A percentile compares a stretch with the other conserved stretches of the same genome.
Evolutionary conservation across 1,284 basidiomycete species (phyloP).

Genomic region (Exobasidium rhododendri): DNA sequence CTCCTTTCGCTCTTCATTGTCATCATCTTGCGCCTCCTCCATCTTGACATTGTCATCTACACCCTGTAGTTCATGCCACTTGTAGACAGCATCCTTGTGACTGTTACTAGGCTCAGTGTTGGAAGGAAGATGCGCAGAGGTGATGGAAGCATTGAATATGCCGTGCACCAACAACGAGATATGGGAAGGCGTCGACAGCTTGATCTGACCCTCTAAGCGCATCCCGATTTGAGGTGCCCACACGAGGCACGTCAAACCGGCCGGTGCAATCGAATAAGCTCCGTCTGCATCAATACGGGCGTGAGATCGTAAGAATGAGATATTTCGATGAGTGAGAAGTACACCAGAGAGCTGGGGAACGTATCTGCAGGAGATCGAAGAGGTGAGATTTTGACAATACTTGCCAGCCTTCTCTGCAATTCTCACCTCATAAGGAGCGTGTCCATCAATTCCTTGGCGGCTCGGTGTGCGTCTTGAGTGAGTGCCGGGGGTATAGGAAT

Average conservation of each 20-base stretch:
- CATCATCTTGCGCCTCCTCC: constrained; percentile 20
- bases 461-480: constrained; percentile 28
- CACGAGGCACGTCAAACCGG: constrained; percentile 77
- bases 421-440: constrained; percentile 50
- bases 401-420: background rate
- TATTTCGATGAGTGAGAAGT: constrained; percentile 77
- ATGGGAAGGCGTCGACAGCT: constrained; percentile 87
- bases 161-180: constrained; percentile 86
- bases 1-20: constrained; percentile 21
- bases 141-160: constrained; percentile 96
- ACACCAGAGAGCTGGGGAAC: constrained; percentile 82
- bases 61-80: constrained; percentile 81
- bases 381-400: background rate
- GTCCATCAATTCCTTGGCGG: constrained; percentile 48
- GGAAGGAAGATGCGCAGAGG: constrained; percentile 79
- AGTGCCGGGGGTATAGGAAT: constrained; percentile 47
- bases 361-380: constrained; percentile 63
- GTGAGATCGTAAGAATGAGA: constrained; percentile 67
- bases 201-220: constrained; percentile 78
- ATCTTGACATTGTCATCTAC: constrained; percentile 39
- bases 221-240: constrained; percentile 87
- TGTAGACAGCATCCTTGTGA: constrained; percentile 54
- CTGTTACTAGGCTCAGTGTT: background rate
- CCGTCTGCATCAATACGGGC: constrained; percentile 77
- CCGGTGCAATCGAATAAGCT: constrained; percentile 74